Evolutionary conservation across 495 filamentous ascomycete genomes (phyloP).

Genomic region (Xylaria telfairii): DNA sequence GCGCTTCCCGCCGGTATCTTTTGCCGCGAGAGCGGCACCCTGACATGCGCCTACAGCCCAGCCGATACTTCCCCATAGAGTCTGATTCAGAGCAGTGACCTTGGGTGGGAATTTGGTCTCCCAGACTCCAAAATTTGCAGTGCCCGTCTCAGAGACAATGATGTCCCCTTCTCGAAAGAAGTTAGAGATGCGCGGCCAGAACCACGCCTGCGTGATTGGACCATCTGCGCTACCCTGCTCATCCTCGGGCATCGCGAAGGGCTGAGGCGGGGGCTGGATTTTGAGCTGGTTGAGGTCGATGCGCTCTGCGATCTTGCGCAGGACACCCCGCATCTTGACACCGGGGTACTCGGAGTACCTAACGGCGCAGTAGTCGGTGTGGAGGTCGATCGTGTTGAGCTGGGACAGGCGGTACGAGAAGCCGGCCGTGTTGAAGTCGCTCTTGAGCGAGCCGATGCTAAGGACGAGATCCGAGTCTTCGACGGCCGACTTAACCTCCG

Average conservation of each 20-base stretch:
- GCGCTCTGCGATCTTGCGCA: slow-evolving; percentile 71
- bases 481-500: slow-evolving; percentile 72
- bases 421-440: slow-evolving; percentile 90
- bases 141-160: slow-evolving; percentile 88
- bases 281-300: slow-evolving; percentile 65
- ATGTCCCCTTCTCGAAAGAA: slow-evolving; percentile 80
- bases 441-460: slow-evolving; percentile 79
- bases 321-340: slow-evolving; percentile 84
- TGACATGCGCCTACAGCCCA: slow-evolving; percentile 81
- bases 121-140: slow-evolving; percentile 88
- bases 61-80: slow-evolving; percentile 89
- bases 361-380: slow-evolving; percentile 76
- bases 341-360: slow-evolving; percentile 84
- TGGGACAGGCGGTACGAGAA: slow-evolving; percentile 86
- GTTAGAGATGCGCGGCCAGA: slow-evolving; percentile 82
- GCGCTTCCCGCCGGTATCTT: slow-evolving; percentile 56
- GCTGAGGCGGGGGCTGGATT: slow-evolving; percentile 48
- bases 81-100: slow-evolving; percentile 80
- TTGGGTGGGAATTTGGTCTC: slow-evolving; percentile 80
- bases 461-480: slow-evolving; percentile 85
- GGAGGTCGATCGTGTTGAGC: slow-evolving; percentile 86
- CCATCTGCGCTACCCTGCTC: slow-evolving; percentile 33
- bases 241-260: slow-evolving; percentile 59
- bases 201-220: slow-evolving; percentile 80
- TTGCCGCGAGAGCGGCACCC: slow-evolving; percentile 74